Evolutionary conservation across 352 stramenopile genomes (phyloP), one percentile per base, ranked within the genome.

Genomic region (Peronospora destructor): DNA sequence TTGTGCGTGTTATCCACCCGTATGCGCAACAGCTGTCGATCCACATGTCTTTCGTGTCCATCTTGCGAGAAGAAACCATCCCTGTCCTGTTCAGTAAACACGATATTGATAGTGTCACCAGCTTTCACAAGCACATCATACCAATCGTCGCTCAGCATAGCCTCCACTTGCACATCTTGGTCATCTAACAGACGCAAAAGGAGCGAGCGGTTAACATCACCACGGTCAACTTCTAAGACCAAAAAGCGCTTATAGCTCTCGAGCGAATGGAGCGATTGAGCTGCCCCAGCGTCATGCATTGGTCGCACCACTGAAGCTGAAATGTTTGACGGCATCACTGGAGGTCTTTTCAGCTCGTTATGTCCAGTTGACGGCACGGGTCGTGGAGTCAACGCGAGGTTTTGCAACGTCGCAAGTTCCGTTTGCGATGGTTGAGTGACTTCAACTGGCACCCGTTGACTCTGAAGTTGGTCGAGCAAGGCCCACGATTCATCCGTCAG

Each of bases 401-500:
- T 61, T 30, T 66, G 56, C 7, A 60, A 56, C 7, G 66, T 57
- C 43, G 59, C 53, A 34, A 65, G 39, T 54, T 66, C 56, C 25
- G 38, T 66, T 35, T 69, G 49, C 19, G 60, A 61, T 38, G 58
- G 49, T 19, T 53, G 48, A 6, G 36, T 51, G 14, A 35, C 35
- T 55, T 59, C 47, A n/a, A 42, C 35, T 3, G 39, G 45, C 5
- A 37, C 45, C 48, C 71, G 68, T 68, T 90, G 53, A 25, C 72
- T 75, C 52, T 84, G 66, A 10, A 91, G 17, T 41, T 87, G 73
- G 21, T 92, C 79, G 9, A 91, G 40, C 33, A 85, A 44, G 10
- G 82, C 73, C 79, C 78, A 92, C 25, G 76, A 84, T 33, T 92
- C 82, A 14, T 83, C 74, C 3, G 78, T 87, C n/a, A 92, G 67